Evolutionary conservation across 768 basidiomycete genomes (phyloP).

Genomic region (Phaeotremella fagi): DNA sequence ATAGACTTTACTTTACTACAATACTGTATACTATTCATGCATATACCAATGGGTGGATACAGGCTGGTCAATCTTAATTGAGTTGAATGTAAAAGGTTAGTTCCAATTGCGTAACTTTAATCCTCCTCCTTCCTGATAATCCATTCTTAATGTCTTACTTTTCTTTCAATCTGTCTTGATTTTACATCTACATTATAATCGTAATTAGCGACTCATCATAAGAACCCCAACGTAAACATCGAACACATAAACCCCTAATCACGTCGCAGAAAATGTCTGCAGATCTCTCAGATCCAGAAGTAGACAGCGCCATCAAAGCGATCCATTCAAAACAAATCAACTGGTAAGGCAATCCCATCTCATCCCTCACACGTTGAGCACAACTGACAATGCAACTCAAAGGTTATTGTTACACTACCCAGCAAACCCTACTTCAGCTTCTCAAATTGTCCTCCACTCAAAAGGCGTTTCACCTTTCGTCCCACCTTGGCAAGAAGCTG

Average conservation of each 20-base stretch:
- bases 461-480: conserved; percentile 22
- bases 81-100: too few relatives aligned
- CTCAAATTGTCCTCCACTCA: conserved; percentile 12
- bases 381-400: not conserved
- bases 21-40: too few relatives aligned
- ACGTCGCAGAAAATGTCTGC: conserved; percentile 20
- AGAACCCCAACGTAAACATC: too few relatives aligned
- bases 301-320: conserved; percentile 2
- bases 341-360: conserved; percentile 16
- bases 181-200: too few relatives aligned
- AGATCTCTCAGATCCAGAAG: conserved; percentile 30
- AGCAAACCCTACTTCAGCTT: not conserved
- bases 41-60: too few relatives aligned
- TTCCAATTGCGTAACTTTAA: too few relatives aligned
- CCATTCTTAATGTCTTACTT: too few relatives aligned
- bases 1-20: too few relatives aligned
- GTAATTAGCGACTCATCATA: too few relatives aligned
- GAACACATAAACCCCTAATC: not conserved
- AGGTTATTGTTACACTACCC: conserved; percentile 30
- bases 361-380: not conserved
- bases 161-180: too few relatives aligned
- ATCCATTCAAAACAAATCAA: conserved; percentile 17
- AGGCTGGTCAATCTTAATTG: too few relatives aligned
- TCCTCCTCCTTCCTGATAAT: too few relatives aligned
- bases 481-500: conserved; percentile 10